Conservation (phyloP, 2,329 filamentous ascomycete genomes). For the Hymenoscyphus occultus region DNA sequence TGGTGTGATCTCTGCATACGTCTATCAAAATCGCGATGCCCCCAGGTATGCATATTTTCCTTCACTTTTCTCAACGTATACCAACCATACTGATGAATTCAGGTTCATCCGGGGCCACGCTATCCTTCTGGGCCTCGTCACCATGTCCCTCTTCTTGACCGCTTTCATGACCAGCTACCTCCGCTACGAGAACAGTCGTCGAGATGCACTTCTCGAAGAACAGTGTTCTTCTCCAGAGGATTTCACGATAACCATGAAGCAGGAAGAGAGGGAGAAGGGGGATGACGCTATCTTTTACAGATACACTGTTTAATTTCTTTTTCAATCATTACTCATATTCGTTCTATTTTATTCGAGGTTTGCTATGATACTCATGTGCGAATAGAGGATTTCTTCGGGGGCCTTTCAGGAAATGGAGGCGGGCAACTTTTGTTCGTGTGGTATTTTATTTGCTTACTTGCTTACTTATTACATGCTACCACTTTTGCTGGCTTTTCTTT, state of each 20-base stretch:
- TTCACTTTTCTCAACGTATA: background rate
- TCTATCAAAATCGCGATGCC: constrained; percentile 44
- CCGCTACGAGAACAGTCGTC: constrained; percentile 52
- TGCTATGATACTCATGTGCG: constrained; percentile 1
- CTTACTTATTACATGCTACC: too few relatives aligned
- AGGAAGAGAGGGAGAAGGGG: constrained; percentile 51
- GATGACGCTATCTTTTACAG: constrained; percentile 56
- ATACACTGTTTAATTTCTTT: constrained; percentile 45
- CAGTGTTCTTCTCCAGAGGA: constrained; percentile 46
- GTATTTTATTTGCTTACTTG: background rate
- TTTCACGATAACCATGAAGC: constrained; percentile 53
- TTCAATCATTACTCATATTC: background rate
- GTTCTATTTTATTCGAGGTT: background rate
- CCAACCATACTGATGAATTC: background rate
- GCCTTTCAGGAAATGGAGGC: background rate
- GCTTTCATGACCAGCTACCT: constrained; percentile 57
- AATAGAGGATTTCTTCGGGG: background rate
- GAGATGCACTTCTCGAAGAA: constrained; percentile 41
- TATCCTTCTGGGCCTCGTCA: constrained; percentile 42
- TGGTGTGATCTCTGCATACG: constrained; percentile 54
- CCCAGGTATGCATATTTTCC: constrained; percentile 32
- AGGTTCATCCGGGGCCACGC: constrained; percentile 46
- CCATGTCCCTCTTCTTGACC: constrained; percentile 49
- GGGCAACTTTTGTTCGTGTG: background rate
- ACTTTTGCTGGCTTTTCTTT: background rate